Base-by-base conservation (phyloP, 164 flowering plant genomes). In the Piper longum region DNA sequence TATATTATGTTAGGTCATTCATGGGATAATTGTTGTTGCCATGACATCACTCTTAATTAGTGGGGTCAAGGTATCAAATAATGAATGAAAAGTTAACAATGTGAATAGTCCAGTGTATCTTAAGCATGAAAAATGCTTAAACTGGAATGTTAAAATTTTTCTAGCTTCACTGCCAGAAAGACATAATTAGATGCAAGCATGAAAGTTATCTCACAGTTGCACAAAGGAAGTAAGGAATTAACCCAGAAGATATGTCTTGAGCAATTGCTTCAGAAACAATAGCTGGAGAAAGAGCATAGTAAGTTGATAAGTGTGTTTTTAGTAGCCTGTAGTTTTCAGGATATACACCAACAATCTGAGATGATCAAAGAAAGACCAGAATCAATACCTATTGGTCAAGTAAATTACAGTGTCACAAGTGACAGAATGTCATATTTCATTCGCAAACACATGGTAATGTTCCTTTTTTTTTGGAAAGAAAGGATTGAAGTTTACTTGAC, bases 281-380 rank as follows among this genome's bases (percentile, higher is more conserved):
- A 55, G 76, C 83, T 57, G 96, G 91, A 58, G 84, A 76, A 56
- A 92, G 84, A n/a, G 89, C 78, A 76, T 83, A 87, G 44, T 83
- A 78, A 45, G 82, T 81, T 26, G 86, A 81, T 56, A 85, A 69
- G 64, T 85, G 84, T 8, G 96, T 77, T 78, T 75, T 81, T 69
- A 87, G 82, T 68, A 80, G 52, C 74, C 83, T 80, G 65, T 71
- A 81, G 62, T 87, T 87, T 75, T 85, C 89, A 12, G 84, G 81
- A 70, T 85, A 75, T 67, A 92, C 82, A 62, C 96, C 98, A 56
- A 72, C 91, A 59, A 92, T 83, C 98, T 92, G 83, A 54, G 80
- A 80, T 26, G 65, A 54, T 43, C 66, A 64, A n/a, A 67, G 36
- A 26, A 26, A 26, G 36, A 26, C 36, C 36, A 26, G 36, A 26